phyloP scores from a whole-genome alignment of 306 rosid genomes.

The Prunus mongolica region DNA sequence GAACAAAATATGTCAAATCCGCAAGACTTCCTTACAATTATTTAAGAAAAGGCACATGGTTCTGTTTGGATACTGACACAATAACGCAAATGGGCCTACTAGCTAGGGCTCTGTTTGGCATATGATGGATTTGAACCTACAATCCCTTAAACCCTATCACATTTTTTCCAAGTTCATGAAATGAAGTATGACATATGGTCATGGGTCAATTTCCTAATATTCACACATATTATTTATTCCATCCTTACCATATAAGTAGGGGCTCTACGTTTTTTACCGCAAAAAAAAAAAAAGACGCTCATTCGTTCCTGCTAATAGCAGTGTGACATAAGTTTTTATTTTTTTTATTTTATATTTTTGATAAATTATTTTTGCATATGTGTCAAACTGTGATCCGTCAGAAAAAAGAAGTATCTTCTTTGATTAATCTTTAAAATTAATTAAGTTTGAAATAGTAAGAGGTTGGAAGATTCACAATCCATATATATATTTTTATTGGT shows the following conservation, averaged over 20 bases:
- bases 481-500: not conserved
- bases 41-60: slow-evolving; percentile 10
- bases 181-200: not conserved
- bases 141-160: slow-evolving; percentile 10
- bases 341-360: no score
- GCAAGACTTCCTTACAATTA: not conserved
- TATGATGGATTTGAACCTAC: slow-evolving; percentile 16
- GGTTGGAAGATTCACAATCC: not conserved
- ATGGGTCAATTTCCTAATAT: not conserved
- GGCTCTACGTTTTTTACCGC: no score
- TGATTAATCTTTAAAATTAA: not conserved
- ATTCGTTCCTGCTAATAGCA: rapidly evolving
- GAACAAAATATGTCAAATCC: not conserved
- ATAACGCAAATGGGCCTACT: not conserved
- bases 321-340: no score
- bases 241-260: no score
- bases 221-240: not conserved
- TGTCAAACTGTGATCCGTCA: rapidly evolving
- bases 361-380: no score
- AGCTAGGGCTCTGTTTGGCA: slow-evolving; percentile 14
- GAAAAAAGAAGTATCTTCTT: rapidly evolving
- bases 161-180: not conserved
- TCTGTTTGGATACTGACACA: not conserved
- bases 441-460: not conserved
- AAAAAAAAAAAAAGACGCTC: no score